These are phyloP conservation scores for Lepidium didymum DNA, from an alignment of 345 rosid species.

Conservation along the genomic window DNA sequence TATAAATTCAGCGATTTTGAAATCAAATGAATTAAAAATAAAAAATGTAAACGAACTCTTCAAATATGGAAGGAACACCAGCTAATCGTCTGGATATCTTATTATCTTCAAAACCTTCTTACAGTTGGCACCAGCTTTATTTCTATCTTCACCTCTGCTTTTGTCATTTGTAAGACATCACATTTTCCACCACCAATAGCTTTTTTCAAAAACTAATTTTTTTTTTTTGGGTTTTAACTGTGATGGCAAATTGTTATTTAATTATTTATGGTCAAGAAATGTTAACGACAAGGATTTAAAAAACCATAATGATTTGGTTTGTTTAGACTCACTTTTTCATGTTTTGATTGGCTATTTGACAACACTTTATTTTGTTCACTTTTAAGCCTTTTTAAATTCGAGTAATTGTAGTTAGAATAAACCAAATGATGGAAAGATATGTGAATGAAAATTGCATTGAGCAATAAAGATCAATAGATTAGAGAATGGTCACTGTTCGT, in stretches of 20 bases:
- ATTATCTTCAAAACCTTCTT: no score
- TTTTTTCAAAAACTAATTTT: neutral
- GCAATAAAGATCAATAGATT: slow-evolving; percentile 5
- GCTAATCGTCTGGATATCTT: no score
- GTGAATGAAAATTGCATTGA: neutral
- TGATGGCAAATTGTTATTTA: neutral
- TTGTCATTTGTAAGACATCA: no score
- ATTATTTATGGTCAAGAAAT: neutral
- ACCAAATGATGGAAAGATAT: neutral
- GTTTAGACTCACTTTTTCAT: neutral
- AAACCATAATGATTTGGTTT: slow-evolving; percentile 3
- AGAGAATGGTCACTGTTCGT: slow-evolving; percentile 25
- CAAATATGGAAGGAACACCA: no score
- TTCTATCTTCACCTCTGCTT: no score
- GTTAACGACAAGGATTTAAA: neutral
- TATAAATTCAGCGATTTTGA: no score
- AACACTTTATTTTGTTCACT: neutral
- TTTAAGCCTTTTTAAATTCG: neutral
- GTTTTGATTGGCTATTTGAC: neutral
- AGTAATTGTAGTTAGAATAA: neutral
- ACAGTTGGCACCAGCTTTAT: no score
- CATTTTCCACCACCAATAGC: no score
- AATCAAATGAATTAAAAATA: no score
- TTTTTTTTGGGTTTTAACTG: neutral
- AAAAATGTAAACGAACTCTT: no score